phyloP scores from a whole-genome alignment of 2,329 filamentous ascomycete species.

The Annulohypoxylon truncatum region DNA sequence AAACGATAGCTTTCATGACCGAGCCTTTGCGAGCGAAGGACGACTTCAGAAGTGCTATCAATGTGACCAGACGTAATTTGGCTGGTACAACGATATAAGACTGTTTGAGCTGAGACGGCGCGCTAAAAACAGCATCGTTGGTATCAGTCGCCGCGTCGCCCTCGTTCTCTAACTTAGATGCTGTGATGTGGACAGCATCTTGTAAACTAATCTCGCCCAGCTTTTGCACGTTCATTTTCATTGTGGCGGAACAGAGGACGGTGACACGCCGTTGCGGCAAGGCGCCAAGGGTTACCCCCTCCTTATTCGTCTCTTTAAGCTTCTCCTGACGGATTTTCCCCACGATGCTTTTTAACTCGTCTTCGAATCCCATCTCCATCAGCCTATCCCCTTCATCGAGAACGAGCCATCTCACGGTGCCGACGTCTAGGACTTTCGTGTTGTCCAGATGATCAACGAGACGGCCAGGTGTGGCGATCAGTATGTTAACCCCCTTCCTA shows the following conservation, averaged over 20 bases:
- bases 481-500: slow-evolving; percentile 92
- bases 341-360: slow-evolving; percentile 90
- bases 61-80: slow-evolving; percentile 89
- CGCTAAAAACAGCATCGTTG: slow-evolving; percentile 74
- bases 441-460: slow-evolving; percentile 92
- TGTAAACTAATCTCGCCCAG: slow-evolving; percentile 95
- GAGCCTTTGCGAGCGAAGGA: slow-evolving; percentile 89
- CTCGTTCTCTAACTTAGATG: slow-evolving; percentile 65
- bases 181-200: slow-evolving; percentile 88
- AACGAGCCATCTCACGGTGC: slow-evolving; percentile 91
- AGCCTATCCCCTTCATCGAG: slow-evolving; percentile 97
- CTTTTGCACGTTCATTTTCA: slow-evolving; percentile 97
- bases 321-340: slow-evolving; percentile 76
- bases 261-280: slow-evolving; percentile 84
- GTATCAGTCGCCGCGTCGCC: slow-evolving; percentile 58
- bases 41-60: slow-evolving; percentile 85
- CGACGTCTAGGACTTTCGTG: slow-evolving; percentile 88
- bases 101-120: slow-evolving; percentile 93
- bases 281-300: slow-evolving; percentile 67
- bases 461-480: slow-evolving; percentile 93
- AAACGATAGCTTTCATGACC: slow-evolving; percentile 96
- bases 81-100: slow-evolving; percentile 87
- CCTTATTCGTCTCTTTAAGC: slow-evolving; percentile 68
- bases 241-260: slow-evolving; percentile 92
- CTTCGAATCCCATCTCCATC: slow-evolving; percentile 97